Evolutionary conservation across 345 rosid species (phyloP).

Genomic region (Eutrema yunnanense): DNA sequence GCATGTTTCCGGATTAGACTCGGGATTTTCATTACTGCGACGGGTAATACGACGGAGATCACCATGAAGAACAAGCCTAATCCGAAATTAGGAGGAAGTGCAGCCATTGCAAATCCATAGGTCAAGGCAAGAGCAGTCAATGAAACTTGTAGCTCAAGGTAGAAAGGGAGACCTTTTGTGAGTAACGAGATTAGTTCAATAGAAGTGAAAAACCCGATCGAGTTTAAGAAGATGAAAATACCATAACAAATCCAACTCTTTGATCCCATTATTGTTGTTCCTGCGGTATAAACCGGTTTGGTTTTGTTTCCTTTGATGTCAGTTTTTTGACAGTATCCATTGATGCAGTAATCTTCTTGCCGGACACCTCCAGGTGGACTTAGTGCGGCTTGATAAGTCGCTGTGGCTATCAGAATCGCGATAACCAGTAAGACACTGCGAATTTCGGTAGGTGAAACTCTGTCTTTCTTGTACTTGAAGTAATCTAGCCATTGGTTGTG

Average conservation of each 20-base stretch:
- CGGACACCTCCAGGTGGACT: slow-evolving; percentile 36
- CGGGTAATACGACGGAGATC: slow-evolving; percentile 6
- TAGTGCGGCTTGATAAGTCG: slow-evolving; percentile 38
- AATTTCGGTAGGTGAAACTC: slow-evolving; percentile 22
- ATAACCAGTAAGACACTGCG: slow-evolving; percentile 27
- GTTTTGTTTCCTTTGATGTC: background rate
- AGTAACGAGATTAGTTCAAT: slow-evolving; percentile 19
- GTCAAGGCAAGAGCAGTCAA: slow-evolving; percentile 21
- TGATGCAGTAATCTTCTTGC: slow-evolving; percentile 29
- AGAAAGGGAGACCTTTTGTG: slow-evolving; percentile 20
- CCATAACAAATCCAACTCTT: slow-evolving; percentile 20
- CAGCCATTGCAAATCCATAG: slow-evolving; percentile 28
- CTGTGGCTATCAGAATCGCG: slow-evolving; percentile 29
- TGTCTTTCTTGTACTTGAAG: slow-evolving; percentile 21
- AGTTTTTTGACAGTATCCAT: background rate
- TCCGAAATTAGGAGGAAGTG: slow-evolving; percentile 22
- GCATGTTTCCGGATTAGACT: background rate
- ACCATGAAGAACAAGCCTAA: slow-evolving; percentile 12
- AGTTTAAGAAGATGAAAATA: slow-evolving; percentile 26
- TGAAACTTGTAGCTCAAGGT: slow-evolving; percentile 30
- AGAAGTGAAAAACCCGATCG: slow-evolving; percentile 7
- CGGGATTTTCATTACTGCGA: slow-evolving; percentile 3
- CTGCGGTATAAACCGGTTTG: slow-evolving; percentile 11
- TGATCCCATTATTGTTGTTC: slow-evolving; percentile 25
- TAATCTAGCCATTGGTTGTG: slow-evolving; percentile 15